Evolutionary conservation across 73 alveolate species (phyloP), one percentile per base, ranked within the genome.

Genomic region (Paramecium bursaria): DNA sequence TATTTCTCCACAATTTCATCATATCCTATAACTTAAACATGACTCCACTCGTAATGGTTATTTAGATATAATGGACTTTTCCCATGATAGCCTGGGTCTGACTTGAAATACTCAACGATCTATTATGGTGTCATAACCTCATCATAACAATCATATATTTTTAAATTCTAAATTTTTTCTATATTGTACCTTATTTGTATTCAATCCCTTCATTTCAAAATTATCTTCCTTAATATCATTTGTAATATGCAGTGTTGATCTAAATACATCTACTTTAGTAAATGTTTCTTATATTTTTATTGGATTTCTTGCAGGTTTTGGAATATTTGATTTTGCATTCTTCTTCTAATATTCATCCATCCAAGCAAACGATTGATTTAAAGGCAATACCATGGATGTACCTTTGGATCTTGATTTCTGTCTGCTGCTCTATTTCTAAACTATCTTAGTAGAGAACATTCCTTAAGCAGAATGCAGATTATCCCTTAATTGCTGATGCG

Each of bases 241-340:
- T 25, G 60, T 67, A 67, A 25, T 67, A 17, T 53, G 35, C 61
- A 67, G 19, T 39, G 49, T 39, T 39, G 49, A 7, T 15, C 55
- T 44, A 42, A 53, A n/a, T n/a, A n/a, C n/a, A n/a, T n/a, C n/a
- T n/a, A n/a, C n/a, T n/a, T n/a, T n/a, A n/a, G n/a, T 67, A 14
- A 67, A 35, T 15, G 19, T 42, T 47, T 31, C 82, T 67, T 67
- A 42, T 67, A 67, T 67, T 67, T 67, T 67, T 39, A 35, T 25
- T 21, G 82, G 82, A 23, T 67, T 67, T 67, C 82, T 31, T 39
- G 82, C 82, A 11, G 82, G 82, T 42, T 67, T 67, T 9, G 82
- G 82, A 21, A 42, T 21, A 67, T 33, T 67, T 19, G 55, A 21
- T 67, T 67, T 67, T 3, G 19, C 17, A 44, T 67, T 67, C 33